Evolutionary conservation across 257 asterid species (phyloP), one percentile per base, ranked within the genome.

Genomic region (Petrea volubilis): DNA sequence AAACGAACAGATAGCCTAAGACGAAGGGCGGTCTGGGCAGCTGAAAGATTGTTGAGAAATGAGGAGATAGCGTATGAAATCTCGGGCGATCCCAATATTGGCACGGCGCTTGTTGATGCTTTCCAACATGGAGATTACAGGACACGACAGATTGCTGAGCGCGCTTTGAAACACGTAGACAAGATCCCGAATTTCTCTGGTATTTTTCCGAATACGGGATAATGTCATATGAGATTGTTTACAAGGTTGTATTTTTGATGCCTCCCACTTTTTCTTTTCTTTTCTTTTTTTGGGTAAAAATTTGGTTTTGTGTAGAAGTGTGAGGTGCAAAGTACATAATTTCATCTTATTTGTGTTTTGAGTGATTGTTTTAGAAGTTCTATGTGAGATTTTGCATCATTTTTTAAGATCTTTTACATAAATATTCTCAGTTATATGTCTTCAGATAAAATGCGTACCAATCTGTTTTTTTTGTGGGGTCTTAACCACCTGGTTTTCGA

Each of bases 101-200:
- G 91, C 73, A 91, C 96, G 20, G 95, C 99, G 4, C 87, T 95
- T 0, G 98, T 95, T 7, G 98, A 95, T 72, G 89, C 98, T 71
- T 95, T 89, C 67, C 98, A 92, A 64, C 88, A 88, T 28, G 99
- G 92, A 7, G 99, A 95, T 73, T 81, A 80, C 73, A 81, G 88
- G 62, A 95, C 99, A 12, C 82, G 93, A 11, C 98, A 91, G 83
- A 85, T 90, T 15, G 99, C 98, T 0, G 99, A 95, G 86, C 90
- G 82, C 5, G 99, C 99, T 4, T 66, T 95, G 69, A 85, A 75
- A 82, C 99, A 85, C 23, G 86, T 95, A 1, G 98, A 95, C 68
- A 89, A 78, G 77, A 90, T 95, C 38, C 98, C 99, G 0, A 90
- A 88, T 78, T 95, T 95, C 77, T 95, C 99, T 0, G 95, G 98